These are phyloP conservation scores for Ascodesmis nigricans DNA, from an alignment of 495 filamentous ascomycete genomes.

Conservation along the genomic window DNA sequence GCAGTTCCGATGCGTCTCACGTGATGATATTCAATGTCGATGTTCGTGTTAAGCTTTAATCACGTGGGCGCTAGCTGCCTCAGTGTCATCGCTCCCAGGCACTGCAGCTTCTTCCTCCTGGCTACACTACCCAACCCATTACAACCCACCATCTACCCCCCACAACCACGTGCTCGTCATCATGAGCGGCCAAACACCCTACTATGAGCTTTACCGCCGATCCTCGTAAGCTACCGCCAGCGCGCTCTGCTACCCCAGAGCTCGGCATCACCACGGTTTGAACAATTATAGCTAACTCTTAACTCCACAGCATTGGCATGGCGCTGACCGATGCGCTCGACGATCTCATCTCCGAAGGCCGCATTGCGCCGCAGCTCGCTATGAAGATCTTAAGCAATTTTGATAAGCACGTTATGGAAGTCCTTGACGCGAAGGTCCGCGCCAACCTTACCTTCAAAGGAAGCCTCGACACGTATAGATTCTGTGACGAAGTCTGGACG, in stretches of 20 bases:
- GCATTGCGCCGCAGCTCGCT: conserved; percentile 90
- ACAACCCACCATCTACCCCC: too few species aligned
- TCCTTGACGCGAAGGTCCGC: conserved; percentile 76
- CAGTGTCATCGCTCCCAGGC: too few species aligned
- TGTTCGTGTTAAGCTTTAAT: too few species aligned
- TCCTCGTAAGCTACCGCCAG: conserved; percentile 43
- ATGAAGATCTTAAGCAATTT: conserved; percentile 94
- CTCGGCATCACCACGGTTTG: not conserved
- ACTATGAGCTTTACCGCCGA: conserved; percentile 92
- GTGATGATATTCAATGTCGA: too few species aligned
- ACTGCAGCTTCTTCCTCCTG: too few species aligned
- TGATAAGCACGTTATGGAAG: conserved; percentile 70
- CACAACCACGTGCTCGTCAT: too few species aligned
- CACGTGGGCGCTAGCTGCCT: too few species aligned
- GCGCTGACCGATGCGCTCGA: conserved; percentile 91
- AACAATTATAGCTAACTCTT: conserved; percentile 12
- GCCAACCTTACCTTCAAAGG: conserved; percentile 90
- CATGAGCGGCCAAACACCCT: conserved; percentile 29
- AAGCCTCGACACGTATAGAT: conserved; percentile 95
- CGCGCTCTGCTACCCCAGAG: not conserved
- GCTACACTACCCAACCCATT: too few species aligned
- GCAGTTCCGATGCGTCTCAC: too few species aligned
- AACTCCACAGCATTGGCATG: conserved; percentile 49
- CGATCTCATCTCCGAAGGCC: conserved; percentile 73
- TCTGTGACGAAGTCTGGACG: conserved; percentile 99